Evolutionary conservation across 192 early-diverging fungal genomes (phyloP), one percentile per base, ranked within the genome.

Genomic region (Jimgerdemannia lactiflua): DNA sequence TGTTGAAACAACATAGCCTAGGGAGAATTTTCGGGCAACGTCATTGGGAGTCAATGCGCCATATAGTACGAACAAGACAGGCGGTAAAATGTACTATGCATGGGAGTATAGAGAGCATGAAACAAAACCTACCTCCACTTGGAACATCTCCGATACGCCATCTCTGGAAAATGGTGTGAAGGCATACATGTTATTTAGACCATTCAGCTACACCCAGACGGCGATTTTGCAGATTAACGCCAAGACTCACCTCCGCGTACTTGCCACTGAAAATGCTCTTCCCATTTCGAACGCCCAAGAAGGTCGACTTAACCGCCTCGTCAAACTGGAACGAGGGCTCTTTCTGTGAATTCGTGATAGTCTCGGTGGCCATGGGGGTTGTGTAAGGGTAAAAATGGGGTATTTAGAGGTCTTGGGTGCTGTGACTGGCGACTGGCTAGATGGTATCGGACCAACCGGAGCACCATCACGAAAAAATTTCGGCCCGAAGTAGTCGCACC

Each of bases 141-240:
- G 78, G 78, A 14, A 79, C 78, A 8, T 59, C 42, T 6, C 78
- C 78, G 42, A 79, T 71, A 43, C 65, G 69, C 69, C 69, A 79
- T 29, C 70, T 54, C n/a, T n/a, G n/a, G n/a, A n/a, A n/a, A n/a
- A n/a, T n/a, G n/a, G n/a, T n/a, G n/a, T n/a, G n/a, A n/a, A n/a
- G n/a, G n/a, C n/a, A n/a, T n/a, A n/a, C n/a, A n/a, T n/a, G n/a
- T n/a, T n/a, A n/a, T 69, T 64, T 64, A n/a, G n/a, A 64, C 10
- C 11, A 14, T n/a, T 64, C 10, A 10, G 64, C 10, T 64, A n/a
- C 64, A 64, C 64, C n/a, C 64, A 64, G n/a, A 14, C 11, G 11
- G 11, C 11, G 11, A n/a, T 64, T n/a, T 64, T 14, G n/a, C n/a
- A 64, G n/a, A n/a, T 10, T 14, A 14, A 10, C 10, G 10, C 11